Evolutionary conservation across 2,329 filamentous ascomycete genomes (phyloP).

Genomic region (Shiraia sp.): DNA sequence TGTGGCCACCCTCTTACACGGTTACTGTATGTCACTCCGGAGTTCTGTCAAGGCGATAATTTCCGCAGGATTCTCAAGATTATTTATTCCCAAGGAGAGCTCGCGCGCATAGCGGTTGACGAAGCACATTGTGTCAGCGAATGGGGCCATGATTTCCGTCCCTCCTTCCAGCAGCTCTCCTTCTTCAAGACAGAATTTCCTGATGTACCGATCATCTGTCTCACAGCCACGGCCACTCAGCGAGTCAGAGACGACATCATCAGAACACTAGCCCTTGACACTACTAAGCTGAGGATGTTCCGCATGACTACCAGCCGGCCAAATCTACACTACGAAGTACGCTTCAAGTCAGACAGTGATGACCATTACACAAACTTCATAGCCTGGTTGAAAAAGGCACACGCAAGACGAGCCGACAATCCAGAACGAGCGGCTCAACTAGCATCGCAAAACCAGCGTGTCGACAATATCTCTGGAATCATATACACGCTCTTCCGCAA

Average conservation of each 20-base stretch:
- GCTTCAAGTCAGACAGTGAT: constrained; percentile 77
- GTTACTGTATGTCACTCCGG: constrained; percentile 90
- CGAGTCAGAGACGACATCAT: constrained; percentile 84
- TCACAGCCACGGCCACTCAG: constrained; percentile 87
- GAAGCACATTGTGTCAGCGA: constrained; percentile 97
- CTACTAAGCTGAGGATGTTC: constrained; percentile 69
- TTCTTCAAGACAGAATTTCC: constrained; percentile 86
- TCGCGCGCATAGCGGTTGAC: constrained; percentile 87
- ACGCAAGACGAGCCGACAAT: constrained; percentile 67
- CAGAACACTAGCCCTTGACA: constrained; percentile 69
- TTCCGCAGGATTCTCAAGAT: constrained; percentile 76
- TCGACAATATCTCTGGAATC: constrained; percentile 72
- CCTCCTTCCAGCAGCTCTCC: constrained; percentile 81
- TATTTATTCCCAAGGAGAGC: constrained; percentile 78
- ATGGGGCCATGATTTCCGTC: constrained; percentile 98
- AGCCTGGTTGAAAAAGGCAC: constrained; percentile 73
- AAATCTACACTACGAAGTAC: constrained; percentile 89
- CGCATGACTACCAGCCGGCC: constrained; percentile 81
- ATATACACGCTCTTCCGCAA: constrained; percentile 77
- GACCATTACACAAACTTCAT: constrained; percentile 77
- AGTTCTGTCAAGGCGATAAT: constrained; percentile 75
- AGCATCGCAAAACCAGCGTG: constrained; percentile 52
- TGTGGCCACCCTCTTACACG: constrained; percentile 83
- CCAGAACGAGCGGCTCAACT: constrained; percentile 63
- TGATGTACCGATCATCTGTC: constrained; percentile 85